Conservation (phyloP, 2,329 filamentous ascomycete genomes). For the Cladosporium velox region DNA sequence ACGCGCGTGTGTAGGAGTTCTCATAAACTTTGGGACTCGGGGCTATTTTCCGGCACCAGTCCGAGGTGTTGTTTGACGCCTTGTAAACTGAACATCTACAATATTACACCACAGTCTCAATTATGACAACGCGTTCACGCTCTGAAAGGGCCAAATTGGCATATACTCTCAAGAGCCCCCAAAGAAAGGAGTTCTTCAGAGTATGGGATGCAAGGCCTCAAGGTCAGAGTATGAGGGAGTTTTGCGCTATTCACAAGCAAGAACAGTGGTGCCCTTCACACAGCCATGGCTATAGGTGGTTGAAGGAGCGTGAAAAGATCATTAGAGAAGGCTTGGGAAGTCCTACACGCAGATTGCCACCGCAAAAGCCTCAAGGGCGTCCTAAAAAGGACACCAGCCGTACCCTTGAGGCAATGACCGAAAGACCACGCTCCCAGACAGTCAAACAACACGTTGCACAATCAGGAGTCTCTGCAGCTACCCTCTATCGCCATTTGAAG, state of each 20-base stretch:
- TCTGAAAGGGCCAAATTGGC: not conserved
- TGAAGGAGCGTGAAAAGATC: not conserved
- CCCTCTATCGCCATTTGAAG: not conserved
- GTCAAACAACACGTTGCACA: not conserved
- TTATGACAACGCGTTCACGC: not conserved
- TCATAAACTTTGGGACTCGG: not conserved
- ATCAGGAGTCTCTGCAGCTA: not conserved
- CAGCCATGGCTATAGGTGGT: not conserved
- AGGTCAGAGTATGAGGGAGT: not conserved
- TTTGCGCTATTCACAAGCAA: not conserved
- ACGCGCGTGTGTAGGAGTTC: not conserved
- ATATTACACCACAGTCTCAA: not conserved
- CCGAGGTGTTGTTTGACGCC: not conserved
- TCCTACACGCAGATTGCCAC: not conserved
- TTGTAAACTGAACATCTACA: not conserved
- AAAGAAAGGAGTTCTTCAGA: not conserved
- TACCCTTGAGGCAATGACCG: not conserved
- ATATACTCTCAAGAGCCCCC: not conserved
- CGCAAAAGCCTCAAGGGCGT: not conserved
- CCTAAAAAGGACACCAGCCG: not conserved
- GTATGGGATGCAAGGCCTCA: not conserved
- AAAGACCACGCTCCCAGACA: not conserved
- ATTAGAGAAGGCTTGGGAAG: conserved; percentile 7
- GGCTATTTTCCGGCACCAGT: not conserved
- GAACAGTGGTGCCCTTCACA: not conserved